Percentiles rank a stretch among this genome's conserved stretches.
Conservation (phyloP, 1,139 yeast species). For the Scheffersomyces cryptocercus region DNA sequence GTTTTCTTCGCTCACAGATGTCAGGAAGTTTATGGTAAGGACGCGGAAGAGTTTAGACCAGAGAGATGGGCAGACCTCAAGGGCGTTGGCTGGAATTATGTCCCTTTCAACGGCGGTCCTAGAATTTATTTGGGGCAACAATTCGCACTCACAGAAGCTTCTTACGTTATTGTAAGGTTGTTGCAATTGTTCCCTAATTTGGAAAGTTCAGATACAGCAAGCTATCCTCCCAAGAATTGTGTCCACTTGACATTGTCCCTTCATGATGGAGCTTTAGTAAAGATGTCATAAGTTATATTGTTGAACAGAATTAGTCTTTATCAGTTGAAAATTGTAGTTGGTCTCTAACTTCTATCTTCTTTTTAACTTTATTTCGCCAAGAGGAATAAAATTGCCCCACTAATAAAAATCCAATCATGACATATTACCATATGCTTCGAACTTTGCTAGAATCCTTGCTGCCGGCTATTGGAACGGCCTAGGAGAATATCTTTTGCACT, state of each 20-base stretch:
- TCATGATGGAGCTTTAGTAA: constrained; percentile 24
- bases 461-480: too few relatives aligned
- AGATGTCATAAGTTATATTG: constrained; percentile 2
- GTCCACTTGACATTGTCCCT: constrained; percentile 24
- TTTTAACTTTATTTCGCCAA: too few relatives aligned
- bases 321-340: too few relatives aligned
- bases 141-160: constrained; percentile 58
- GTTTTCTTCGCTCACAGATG: constrained; percentile 50
- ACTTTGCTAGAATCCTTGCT: too few relatives aligned
- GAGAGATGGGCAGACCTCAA: constrained; percentile 50
- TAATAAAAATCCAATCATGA: too few relatives aligned
- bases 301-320: too few relatives aligned
- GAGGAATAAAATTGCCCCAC: too few relatives aligned
- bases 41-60: constrained; percentile 47
- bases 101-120: constrained; percentile 64
- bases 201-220: constrained; percentile 19
- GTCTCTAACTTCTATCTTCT: too few relatives aligned
- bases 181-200: constrained; percentile 35
- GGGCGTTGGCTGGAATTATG: constrained; percentile 50
- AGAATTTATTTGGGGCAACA: constrained; percentile 62
- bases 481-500: too few relatives aligned
- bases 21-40: constrained; percentile 47
- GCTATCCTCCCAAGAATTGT: constrained; percentile 34
- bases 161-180: constrained; percentile 45
- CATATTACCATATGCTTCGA: too few relatives aligned